Evolutionary conservation across 1,284 basidiomycete genomes (phyloP), one percentile per base, ranked within the genome.

Genomic region (Papiliotrema nemorosa): DNA sequence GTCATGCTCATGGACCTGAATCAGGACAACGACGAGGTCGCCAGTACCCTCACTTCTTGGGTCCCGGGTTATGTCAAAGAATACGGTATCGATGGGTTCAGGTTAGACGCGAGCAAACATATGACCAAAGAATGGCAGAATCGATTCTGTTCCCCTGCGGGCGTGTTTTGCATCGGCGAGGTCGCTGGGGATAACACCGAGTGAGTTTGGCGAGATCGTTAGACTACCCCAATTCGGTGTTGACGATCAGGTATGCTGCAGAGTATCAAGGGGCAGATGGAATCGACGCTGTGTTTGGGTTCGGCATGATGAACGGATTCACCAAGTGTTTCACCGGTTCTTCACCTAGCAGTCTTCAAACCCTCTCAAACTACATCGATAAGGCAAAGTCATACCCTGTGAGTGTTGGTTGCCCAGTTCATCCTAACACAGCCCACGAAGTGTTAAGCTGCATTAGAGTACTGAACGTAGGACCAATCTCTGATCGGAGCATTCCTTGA

Each of bases 111-210:
- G 33, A 81, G 81, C 33, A 86, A 85, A 81, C 85, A 72, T 51
- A 69, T 73, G 55, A 47, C 44, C 35, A 54, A 54, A 22, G 42
- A 55, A 2, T 68, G 66, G 56, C 68, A 66, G 57, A 55, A 64
- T 1, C 69, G 67, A 1, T 88, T 90, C 62, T 84, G 82, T 59
- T 71, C 72, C 27, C 78, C 78, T 25, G 84, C 86, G 0, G 86
- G 84, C 2, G 83, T 88, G 26, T 90, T 87, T 73, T 87, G 85
- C 53, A 84, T 88, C 43, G 88, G 88, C 31, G 87, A 90, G 72
- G 84, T 89, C 20, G 82, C 81, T 53, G 80, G 79, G 20, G 69
- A 77, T 27, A 77, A 82, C 44, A 76, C 84, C 22, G 66, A 74
- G 73, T 86, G 49, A 46, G 64, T 62, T 9, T 14, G 29, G 14